Base-by-base conservation (phyloP, 2,329 filamentous ascomycete genomes). In the Pseudohalonectria lignicola region DNA sequence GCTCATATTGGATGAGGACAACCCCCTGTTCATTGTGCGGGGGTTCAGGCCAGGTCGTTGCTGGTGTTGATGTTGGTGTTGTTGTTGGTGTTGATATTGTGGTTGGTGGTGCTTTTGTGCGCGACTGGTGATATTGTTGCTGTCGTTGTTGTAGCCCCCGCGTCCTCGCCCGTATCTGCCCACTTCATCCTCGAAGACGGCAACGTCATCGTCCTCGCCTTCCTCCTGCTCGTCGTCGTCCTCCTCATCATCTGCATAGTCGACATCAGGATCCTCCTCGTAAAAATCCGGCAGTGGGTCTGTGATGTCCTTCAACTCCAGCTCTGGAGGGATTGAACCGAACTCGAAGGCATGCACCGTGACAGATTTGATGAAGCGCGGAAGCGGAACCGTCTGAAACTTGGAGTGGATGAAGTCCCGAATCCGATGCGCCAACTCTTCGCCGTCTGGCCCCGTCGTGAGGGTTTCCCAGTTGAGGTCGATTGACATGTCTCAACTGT, bases 251-350 rank as follows among this genome's bases (percentile, higher is more conserved):
- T 77, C 72, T 28, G 67, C 71, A 29, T 74, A 71, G 19, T 74
- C 67, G 17, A 74, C 71, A 42, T 82, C 81, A 28, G 78, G 66
- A 19, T 83, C 77, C 48, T 85, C 79, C 50, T 95, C 92, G 65
- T 98, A 98, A 55, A 98, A 98, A 52, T 98, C 92, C 1, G 87
- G 81, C 41, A 96, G 72, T 2, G 92, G 92, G 56, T 98, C 88
- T 49, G 90, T 93, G 43, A 98, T 88, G 58, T 96, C 92, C 62
- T 95, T 96, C 52, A 98, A 80, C 54, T 93, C 86, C 31, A 98
- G 74, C 49, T 84, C 75, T 2, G 92, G 92, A 29, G 84, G 71
- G 36, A 90, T 78, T 20, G 69, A 76, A 34, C 92, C 92, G 57
- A 98, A 95, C 46, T 90, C 81, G 61, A 98, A 98, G 43, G 85